A percentile compares a stretch with the other conserved stretches of the same genome.
Conservation (phyloP, 306 rosid species). For the Psophocarpus tetragonolobus region DNA sequence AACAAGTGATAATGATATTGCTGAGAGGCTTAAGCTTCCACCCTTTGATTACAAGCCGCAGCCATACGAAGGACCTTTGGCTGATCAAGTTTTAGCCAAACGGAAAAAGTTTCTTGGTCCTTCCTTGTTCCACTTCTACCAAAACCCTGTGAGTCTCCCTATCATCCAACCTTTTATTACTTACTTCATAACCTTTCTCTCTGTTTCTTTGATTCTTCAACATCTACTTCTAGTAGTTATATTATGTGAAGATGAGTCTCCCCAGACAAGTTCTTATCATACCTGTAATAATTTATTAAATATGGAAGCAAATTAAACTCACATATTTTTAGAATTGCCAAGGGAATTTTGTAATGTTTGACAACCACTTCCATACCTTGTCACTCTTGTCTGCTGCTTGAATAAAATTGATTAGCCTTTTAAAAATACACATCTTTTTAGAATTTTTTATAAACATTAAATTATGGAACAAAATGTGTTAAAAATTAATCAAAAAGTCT, state of each 20-base stretch:
- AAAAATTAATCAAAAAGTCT: too few relatives aligned
- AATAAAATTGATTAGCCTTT: too few relatives aligned
- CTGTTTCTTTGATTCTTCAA: neutral
- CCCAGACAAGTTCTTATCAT: neutral
- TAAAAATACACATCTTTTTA: too few relatives aligned
- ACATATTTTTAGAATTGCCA: too few relatives aligned
- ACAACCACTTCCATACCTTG: too few relatives aligned
- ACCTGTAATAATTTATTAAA: too few relatives aligned
- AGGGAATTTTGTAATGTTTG: too few relatives aligned
- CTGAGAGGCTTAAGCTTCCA: slow-evolving; percentile 42
- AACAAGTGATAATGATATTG: neutral
- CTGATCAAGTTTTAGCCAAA: slow-evolving; percentile 61
- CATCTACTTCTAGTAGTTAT: neutral
- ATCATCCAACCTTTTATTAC: neutral
- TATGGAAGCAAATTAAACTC: too few relatives aligned
- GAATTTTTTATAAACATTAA: too few relatives aligned
- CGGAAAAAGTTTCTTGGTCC: slow-evolving; percentile 73
- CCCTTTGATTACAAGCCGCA: slow-evolving; percentile 58
- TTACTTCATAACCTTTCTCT: neutral
- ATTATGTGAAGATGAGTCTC: neutral
- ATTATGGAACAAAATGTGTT: too few relatives aligned
- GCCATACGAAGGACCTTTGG: slow-evolving; percentile 60
- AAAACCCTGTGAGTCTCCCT: slow-evolving; percentile 58
- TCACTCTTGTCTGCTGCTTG: too few relatives aligned
- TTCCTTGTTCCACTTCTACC: slow-evolving; percentile 70